Evolutionary conservation across 148 eudicot species (phyloP), one percentile per base, ranked within the genome.

Genomic region (Rhododendron henanense): DNA sequence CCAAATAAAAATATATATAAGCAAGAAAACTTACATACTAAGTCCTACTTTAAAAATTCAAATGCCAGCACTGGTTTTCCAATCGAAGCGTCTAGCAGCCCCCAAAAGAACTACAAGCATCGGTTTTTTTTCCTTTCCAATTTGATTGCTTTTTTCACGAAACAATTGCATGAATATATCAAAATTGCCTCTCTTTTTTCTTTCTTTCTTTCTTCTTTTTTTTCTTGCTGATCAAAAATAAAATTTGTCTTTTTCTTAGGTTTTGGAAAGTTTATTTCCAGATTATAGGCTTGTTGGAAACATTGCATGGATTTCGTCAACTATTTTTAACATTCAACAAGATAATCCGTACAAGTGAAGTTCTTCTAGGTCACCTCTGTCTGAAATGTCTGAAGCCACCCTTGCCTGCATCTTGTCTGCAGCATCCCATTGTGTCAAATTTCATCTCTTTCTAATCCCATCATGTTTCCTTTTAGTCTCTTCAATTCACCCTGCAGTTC

Each of bases 401-500:
- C 71, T 63, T 63, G 71, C 13, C 65, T 47, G 65, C 23, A 31
- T 31, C 61, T 19, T 80, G 8, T 51, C n/a, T 53, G 61, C 35
- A 23, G 67, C 35, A 61, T 47, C 35, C 44, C 15, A 44, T 39
- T 44, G 14, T 39, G 39, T 88, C 81, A 86, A 81, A 88, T 47
- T 14, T 83, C 90, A 35, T 91, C 89, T 79, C 77, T 57, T 78
- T 85, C 90, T 48, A 84, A 67, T 53, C 79, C 82, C 44, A 61
- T 51, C 91, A 92, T 88, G 84, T 88, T 90, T 13, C 89, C 88
- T 45, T 88, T 83, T 55, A 94, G 82, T 79, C 84, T 74, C 47
- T 63, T 79, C 81, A 93, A 74, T 86, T 85, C 93, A 83, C 75
- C 90, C 84, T 90, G 87, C 83, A 92, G 83, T 82, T 93, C 94